Conservation (phyloP, 1,139 yeast genomes). For the Candida smagusa region DNA sequence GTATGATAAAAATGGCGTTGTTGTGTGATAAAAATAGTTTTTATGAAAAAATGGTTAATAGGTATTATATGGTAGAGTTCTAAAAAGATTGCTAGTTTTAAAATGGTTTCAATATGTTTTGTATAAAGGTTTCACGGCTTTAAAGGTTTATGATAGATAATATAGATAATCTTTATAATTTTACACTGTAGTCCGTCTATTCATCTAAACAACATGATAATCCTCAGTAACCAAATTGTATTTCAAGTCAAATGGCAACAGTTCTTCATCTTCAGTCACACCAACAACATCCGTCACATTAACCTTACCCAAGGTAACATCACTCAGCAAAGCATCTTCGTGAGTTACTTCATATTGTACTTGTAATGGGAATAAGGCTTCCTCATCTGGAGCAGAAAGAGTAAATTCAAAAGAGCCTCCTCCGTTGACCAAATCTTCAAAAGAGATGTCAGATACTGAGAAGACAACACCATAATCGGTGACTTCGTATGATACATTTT, state of each 20-base stretch:
- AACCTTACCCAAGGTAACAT: constrained; percentile 39
- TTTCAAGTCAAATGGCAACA: constrained; percentile 72
- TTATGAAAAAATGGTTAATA: no score
- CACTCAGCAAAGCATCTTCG: constrained; percentile 17
- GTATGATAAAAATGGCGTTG: constrained; percentile 6
- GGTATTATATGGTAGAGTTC: no score
- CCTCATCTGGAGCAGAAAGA: constrained; percentile 75
- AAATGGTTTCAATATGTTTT: no score
- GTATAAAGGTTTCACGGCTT: no score
- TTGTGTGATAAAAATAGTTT: background rate
- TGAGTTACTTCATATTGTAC: constrained; percentile 45
- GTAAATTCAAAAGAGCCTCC: constrained; percentile 76
- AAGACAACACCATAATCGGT: constrained; percentile 63
- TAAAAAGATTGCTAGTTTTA: no score
- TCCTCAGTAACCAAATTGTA: constrained; percentile 61
- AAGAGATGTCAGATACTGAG: constrained; percentile 45
- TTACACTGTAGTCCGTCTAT: no score
- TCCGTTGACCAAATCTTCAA: constrained; percentile 43
- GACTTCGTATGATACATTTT: constrained; percentile 44
- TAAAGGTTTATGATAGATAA: no score
- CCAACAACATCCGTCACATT: constrained; percentile 42
- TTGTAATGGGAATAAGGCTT: constrained; percentile 84
- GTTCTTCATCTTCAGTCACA: constrained; percentile 38
- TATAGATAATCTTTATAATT: no score
- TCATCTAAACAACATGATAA: constrained; percentile 55